These are phyloP conservation scores for Calocybe gambosa DNA, from an alignment of 1,284 basidiomycete species.

Conservation along the genomic window DNA sequence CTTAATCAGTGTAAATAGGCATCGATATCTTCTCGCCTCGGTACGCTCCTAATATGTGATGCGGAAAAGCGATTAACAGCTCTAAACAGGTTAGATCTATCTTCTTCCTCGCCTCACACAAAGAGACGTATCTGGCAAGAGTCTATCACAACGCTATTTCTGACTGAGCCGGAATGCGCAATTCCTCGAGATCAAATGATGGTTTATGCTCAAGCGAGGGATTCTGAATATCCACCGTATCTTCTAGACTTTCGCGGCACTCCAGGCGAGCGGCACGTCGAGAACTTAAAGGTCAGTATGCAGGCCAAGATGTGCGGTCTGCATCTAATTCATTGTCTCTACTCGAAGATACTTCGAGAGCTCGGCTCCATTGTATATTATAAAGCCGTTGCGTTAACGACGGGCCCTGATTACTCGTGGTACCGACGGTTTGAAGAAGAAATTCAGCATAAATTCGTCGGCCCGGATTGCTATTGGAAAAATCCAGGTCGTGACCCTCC, in stretches of 20 bases:
- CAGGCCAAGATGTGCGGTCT: not conserved
- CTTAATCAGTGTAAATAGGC: slow-evolving; percentile 30
- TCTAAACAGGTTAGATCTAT: slow-evolving; percentile 50
- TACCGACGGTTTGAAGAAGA: slow-evolving; percentile 41
- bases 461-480: slow-evolving; percentile 68
- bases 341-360: slow-evolving; percentile 59
- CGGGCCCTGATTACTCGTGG: slow-evolving; percentile 42
- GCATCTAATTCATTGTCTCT: not conserved
- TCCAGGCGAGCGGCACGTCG: slow-evolving; percentile 70
- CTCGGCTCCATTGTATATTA: slow-evolving; percentile 49
- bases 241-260: slow-evolving; percentile 63
- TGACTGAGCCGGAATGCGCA: slow-evolving; percentile 53
- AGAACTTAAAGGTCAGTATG: slow-evolving; percentile 66
- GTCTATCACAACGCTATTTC: slow-evolving; percentile 61
- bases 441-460: slow-evolving; percentile 52
- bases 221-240: slow-evolving; percentile 66
- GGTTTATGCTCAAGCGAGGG: slow-evolving; percentile 51
- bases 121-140: slow-evolving; percentile 82
- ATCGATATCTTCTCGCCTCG: slow-evolving; percentile 78
- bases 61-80: slow-evolving; percentile 1
- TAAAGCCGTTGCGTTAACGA: slow-evolving; percentile 40
- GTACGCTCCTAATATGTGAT: slow-evolving; percentile 22
- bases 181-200: slow-evolving; percentile 61
- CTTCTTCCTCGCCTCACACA: slow-evolving; percentile 56
- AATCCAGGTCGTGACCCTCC: slow-evolving; percentile 26